phyloP scores from a whole-genome alignment of 2,329 filamentous ascomycete genomes.

The Cadophora gregata region DNA sequence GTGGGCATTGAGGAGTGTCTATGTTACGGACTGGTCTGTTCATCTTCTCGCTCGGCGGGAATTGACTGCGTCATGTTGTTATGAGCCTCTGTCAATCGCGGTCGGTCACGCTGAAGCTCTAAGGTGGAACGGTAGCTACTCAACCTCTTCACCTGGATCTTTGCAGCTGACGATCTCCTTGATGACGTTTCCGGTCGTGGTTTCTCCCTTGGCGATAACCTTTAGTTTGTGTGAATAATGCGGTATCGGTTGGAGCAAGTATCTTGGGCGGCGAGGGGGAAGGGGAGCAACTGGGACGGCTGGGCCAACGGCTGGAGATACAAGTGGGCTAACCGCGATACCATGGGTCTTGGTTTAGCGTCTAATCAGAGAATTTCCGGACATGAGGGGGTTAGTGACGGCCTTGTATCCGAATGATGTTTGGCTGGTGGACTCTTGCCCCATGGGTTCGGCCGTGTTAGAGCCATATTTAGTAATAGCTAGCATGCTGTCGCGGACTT shows the following conservation, averaged over 20 bases:
- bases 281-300: neutral
- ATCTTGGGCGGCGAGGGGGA: neutral
- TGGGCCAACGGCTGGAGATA: neutral
- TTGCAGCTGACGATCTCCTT: neutral
- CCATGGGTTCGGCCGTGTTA: neutral
- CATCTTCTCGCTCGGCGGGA: neutral
- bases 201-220: neutral
- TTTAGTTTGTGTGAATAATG: neutral
- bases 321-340: neutral
- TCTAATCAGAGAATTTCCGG: neutral
- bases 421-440: neutral
- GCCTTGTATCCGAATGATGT: neutral
- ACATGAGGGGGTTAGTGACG: neutral
- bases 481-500: neutral
- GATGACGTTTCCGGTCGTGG: neutral
- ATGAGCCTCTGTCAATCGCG: neutral
- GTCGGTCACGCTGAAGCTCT: neutral
- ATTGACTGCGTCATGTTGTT: neutral
- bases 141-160: neutral
- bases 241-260: neutral
- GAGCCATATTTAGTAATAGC: neutral
- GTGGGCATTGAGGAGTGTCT: neutral
- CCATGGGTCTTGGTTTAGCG: neutral
- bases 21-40: neutral
- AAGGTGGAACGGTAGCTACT: neutral